Evolutionary conservation across 257 asterid species (phyloP), one percentile per base, ranked within the genome.

Genomic region (Primulina eburnea): DNA sequence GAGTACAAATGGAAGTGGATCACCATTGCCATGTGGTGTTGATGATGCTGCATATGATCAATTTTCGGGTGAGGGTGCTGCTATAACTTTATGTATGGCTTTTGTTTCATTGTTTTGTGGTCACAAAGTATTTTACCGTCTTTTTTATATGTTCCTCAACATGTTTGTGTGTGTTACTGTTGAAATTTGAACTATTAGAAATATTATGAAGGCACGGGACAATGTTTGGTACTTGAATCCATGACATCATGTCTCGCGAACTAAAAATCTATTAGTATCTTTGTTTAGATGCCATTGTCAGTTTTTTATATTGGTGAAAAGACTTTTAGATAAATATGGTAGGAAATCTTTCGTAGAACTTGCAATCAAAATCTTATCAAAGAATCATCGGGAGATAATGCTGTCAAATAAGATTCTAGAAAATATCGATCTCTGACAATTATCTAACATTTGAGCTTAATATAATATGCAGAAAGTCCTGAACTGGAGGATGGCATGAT

Each of bases 401-500:
- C 17, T 40, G 9, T 40, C 16, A 40, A 40, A 43, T 43, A 43
- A 14, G 7, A 14, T 12, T 14, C 55, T 43, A 43, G 55, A 43
- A 40, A 40, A 9, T 40, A 40, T 33, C 50, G 50, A 43, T 43
- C n/a, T 43, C 55, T 43, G 4, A 43, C 17, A 43, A 3, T 43
- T 12, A 6, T 43, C 55, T 43, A 14, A 43, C 17, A 43, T 14
- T 43, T 43, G 55, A 33, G 26, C 62, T 24, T 60, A 9, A 29
- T 71, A 67, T 20, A 56, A 60, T 75, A 62, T 82, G 76, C 92
- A 89, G 99, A 5, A 68, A 80, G 65, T 35, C 71, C 72, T 29
- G 69, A 66, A 64, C 83, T 82, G 71, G 93, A 84, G 76, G 85
- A 80, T 52, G 97, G 88, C 62, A 77, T 77, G 78, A 70, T 83